Conservation (phyloP, 768 basidiomycete genomes). For the Trametes sanguinea region DNA sequence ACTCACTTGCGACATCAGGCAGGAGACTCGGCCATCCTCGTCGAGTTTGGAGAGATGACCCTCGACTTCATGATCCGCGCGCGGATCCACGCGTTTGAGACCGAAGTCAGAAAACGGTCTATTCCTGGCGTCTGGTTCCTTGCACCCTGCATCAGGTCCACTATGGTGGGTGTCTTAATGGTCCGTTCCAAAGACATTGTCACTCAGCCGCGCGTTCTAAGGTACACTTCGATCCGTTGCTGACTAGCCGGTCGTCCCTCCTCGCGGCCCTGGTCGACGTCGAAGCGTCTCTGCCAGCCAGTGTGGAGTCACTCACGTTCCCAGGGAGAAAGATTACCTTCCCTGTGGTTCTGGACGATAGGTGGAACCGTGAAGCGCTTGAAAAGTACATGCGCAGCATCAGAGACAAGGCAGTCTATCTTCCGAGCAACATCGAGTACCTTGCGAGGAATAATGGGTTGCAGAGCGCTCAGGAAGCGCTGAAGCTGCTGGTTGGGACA, state of each 20-base stretch:
- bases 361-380: slow-evolving; percentile 56
- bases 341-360: slow-evolving; percentile 64
- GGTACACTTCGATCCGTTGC: slow-evolving; percentile 51
- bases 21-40: slow-evolving; percentile 62
- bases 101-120: slow-evolving; percentile 35
- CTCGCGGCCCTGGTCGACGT: slow-evolving; percentile 43
- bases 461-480: slow-evolving; percentile 42
- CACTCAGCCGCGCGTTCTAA: slow-evolving; percentile 22
- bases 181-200: neutral
- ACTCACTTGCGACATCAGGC: slow-evolving; percentile 40
- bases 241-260: slow-evolving; percentile 45
- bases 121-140: slow-evolving; percentile 43
- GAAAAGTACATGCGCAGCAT: slow-evolving; percentile 57
- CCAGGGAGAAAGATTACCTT: slow-evolving; percentile 56
- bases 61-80: slow-evolving; percentile 57
- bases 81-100: slow-evolving; percentile 58
- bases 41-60: slow-evolving; percentile 60
- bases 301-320: slow-evolving; percentile 45
- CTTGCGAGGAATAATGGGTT: slow-evolving; percentile 65
- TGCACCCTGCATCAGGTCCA: slow-evolving; percentile 57
- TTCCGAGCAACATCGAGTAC: slow-evolving; percentile 71
- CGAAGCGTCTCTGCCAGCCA: slow-evolving; percentile 43
- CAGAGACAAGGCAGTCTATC: slow-evolving; percentile 59
- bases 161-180: slow-evolving; percentile 44
- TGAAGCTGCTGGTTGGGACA: slow-evolving; percentile 48